A percentile compares a stretch with the other conserved stretches of the same genome.
Evolutionary conservation across 495 filamentous ascomycete species (phyloP).

Genomic region (Penicillium lividum): DNA sequence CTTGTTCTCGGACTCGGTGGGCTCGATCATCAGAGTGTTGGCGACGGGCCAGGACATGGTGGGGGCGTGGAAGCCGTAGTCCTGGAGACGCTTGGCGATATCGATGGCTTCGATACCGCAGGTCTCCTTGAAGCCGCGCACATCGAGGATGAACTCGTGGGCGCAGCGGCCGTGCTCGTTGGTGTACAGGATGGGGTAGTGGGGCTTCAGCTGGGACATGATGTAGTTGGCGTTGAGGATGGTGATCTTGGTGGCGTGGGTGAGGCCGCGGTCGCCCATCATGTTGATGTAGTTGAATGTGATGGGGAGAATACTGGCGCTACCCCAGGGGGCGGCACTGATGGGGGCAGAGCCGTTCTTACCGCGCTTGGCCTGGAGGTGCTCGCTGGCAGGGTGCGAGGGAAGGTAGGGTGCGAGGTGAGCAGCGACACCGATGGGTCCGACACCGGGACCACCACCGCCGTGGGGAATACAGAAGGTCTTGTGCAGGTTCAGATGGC

Average conservation of each 20-base stretch:
- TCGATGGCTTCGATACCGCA: slow-evolving; percentile 92
- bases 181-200: slow-evolving; percentile 92
- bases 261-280: slow-evolving; percentile 90
- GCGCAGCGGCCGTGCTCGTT: slow-evolving; percentile 87
- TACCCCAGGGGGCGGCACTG: slow-evolving; percentile 86
- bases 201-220: slow-evolving; percentile 81
- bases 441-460: slow-evolving; percentile 92
- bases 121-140: slow-evolving; percentile 80
- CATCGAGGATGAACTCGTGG: slow-evolving; percentile 98
- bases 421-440: slow-evolving; percentile 88
- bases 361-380: slow-evolving; percentile 62
- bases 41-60: slow-evolving; percentile 98
- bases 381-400: slow-evolving; percentile 59
- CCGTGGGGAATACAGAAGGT: slow-evolving; percentile 99
- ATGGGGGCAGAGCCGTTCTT: slow-evolving; percentile 64
- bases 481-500: slow-evolving; percentile 98
- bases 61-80: slow-evolving; percentile 97
- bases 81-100: slow-evolving; percentile 95
- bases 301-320: slow-evolving; percentile 92
- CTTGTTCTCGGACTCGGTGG: slow-evolving; percentile 92
- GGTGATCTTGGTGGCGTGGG: slow-evolving; percentile 92
- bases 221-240: slow-evolving; percentile 98
- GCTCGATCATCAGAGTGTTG: slow-evolving; percentile 98
- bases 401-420: slow-evolving; percentile 82
- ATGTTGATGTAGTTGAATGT: slow-evolving; percentile 97